Conservation (phyloP, 2,329 filamentous ascomycete species). For the Fusarium sp. region DNA sequence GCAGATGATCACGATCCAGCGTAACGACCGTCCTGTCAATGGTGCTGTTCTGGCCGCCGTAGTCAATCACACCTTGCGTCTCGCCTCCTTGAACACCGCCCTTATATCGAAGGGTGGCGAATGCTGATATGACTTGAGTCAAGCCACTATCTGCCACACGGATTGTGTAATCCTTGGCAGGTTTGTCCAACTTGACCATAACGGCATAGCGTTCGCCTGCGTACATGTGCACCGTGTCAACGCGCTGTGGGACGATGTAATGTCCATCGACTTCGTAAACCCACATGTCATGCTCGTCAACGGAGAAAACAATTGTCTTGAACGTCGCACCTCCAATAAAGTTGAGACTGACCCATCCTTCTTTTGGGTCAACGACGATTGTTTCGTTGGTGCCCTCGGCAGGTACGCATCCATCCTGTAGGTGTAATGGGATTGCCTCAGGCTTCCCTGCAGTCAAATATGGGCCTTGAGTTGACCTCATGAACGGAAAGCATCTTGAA, state of each 20-base stretch:
- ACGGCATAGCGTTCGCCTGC: slow-evolving; percentile 10
- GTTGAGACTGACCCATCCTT: slow-evolving; percentile 3
- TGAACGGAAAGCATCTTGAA: slow-evolving; percentile 8
- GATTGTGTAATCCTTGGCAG: slow-evolving; percentile 6
- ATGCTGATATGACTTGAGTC: slow-evolving; percentile 16
- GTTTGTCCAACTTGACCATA: slow-evolving; percentile 9
- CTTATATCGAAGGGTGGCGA: slow-evolving; percentile 11
- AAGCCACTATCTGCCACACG: slow-evolving; percentile 8
- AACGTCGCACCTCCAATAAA: slow-evolving; percentile 14
- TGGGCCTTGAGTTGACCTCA: slow-evolving; percentile 11
- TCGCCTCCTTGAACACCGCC: background rate
- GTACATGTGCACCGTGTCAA: slow-evolving; percentile 13
- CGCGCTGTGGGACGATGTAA: slow-evolving; percentile 12
- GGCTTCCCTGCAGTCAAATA: background rate
- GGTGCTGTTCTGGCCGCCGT: slow-evolving; percentile 9
- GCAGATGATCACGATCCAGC: slow-evolving; percentile 7
- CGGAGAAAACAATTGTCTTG: slow-evolving; percentile 14
- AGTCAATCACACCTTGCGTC: slow-evolving; percentile 5
- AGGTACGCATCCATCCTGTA: slow-evolving; percentile 12
- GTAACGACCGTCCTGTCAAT: background rate
- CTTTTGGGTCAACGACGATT: background rate
- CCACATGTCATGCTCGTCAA: slow-evolving; percentile 18
- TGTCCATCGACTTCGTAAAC: slow-evolving; percentile 14
- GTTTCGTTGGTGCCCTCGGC: slow-evolving; percentile 5
- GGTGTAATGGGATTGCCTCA: slow-evolving; percentile 6